Evolutionary conservation across 169 alveolate species (phyloP).

Genomic region (Pseudocohnilembus persalinus): DNA sequence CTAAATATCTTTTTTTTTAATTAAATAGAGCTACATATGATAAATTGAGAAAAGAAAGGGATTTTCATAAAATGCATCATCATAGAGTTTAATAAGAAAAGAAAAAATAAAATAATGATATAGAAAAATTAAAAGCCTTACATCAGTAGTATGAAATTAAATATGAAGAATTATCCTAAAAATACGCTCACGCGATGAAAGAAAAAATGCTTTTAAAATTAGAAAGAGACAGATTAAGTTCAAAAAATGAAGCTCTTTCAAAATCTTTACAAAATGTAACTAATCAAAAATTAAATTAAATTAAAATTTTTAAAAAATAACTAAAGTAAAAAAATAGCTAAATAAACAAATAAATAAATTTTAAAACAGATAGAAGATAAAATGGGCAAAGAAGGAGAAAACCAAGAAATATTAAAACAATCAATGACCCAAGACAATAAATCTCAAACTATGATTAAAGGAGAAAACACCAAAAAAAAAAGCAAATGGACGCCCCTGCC

Average conservation of each 20-base stretch:
- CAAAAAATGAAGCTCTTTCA: conserved; percentile 72
- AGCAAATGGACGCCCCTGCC: conserved; percentile 72
- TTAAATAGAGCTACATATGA: conserved; percentile 73
- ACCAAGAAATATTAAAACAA: conserved; percentile 52
- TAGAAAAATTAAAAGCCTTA: conserved; percentile 80
- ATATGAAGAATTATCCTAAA: conserved; percentile 82
- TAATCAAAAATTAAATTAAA: background rate
- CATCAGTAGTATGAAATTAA: conserved; percentile 86
- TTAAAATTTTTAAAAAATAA: conserved; percentile 13
- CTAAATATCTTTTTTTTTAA: background rate
- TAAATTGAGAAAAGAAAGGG: conserved; percentile 89
- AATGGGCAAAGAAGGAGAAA: conserved; percentile 62
- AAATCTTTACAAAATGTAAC: conserved; percentile 44
- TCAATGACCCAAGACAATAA: conserved; percentile 55
- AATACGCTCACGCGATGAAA: conserved; percentile 80
- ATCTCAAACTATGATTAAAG: background rate
- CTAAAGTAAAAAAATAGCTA: conserved; percentile 24
- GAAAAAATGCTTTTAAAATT: conserved; percentile 89
- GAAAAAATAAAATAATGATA: conserved; percentile 77
- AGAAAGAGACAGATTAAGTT: conserved; percentile 84
- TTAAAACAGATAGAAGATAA: conserved; percentile 57
- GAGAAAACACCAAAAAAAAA: conserved; percentile 29
- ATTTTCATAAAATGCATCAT: conserved; percentile 89
- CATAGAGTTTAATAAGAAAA: conserved; percentile 87
- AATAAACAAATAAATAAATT: conserved; percentile 51